phyloP scores from a whole-genome alignment of 148 eudicot species.

The Polygonum maritimum region DNA sequence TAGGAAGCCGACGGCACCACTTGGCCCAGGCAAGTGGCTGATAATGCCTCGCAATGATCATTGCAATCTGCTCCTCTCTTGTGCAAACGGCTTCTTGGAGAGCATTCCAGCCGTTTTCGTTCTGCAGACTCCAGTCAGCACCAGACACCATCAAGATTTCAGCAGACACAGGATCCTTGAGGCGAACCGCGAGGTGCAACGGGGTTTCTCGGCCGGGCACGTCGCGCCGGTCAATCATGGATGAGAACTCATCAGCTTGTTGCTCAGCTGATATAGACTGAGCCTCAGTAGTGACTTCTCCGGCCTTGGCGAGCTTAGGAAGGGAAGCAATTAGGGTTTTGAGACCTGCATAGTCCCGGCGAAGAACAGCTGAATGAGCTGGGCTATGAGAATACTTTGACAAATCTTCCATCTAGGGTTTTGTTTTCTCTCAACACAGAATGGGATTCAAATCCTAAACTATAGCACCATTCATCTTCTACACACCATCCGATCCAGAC shows the following conservation, averaged over 20 bases:
- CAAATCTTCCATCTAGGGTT: slow-evolving; percentile 25
- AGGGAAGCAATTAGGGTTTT: slow-evolving; percentile 46
- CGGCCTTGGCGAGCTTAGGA: slow-evolving; percentile 56
- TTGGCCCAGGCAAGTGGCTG: slow-evolving; percentile 95
- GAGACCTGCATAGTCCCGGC: slow-evolving; percentile 53
- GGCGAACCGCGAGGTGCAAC: slow-evolving; percentile 71
- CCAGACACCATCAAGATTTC: slow-evolving; percentile 89
- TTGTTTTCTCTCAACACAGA: neutral
- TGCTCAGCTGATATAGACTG: slow-evolving; percentile 63
- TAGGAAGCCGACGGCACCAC: slow-evolving; percentile 89
- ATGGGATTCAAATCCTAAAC: neutral
- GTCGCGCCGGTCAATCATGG: slow-evolving; percentile 67
- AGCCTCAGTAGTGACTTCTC: slow-evolving; percentile 48
- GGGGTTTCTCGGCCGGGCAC: slow-evolving; percentile 81
- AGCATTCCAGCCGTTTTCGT: slow-evolving; percentile 92
- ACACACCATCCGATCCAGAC: neutral
- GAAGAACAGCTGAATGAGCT: slow-evolving; percentile 54
- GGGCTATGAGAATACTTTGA: slow-evolving; percentile 72
- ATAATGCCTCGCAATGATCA: slow-evolving; percentile 70
- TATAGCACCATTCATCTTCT: neutral
- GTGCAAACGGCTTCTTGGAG: slow-evolving; percentile 83
- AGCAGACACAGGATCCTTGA: slow-evolving; percentile 52
- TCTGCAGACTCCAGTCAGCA: slow-evolving; percentile 92
- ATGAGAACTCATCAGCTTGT: slow-evolving; percentile 70
- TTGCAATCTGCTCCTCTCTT: slow-evolving; percentile 63